Evolutionary conservation across 176 grass and related monocot genomes (phyloP), one percentile per base, ranked within the genome.

Genomic region (Calamus simplicifolius): DNA sequence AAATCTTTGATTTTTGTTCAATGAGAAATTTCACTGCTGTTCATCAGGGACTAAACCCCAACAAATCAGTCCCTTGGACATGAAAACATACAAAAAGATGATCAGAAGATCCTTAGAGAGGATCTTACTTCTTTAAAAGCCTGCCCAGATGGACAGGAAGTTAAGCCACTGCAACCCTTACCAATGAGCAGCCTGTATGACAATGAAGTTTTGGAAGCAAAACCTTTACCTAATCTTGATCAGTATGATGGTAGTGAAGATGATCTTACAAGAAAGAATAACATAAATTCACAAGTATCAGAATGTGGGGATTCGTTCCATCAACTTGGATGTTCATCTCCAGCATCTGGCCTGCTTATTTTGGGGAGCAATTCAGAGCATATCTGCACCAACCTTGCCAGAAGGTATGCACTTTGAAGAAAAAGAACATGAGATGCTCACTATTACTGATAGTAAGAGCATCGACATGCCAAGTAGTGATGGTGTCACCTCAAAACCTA

Each of bases 11-110:
- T n/a, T n/a, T n/a, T n/a, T n/a, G n/a, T n/a, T n/a, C n/a, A n/a
- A n/a, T n/a, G n/a, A n/a, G n/a, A n/a, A n/a, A n/a, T n/a, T n/a
- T n/a, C n/a, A n/a, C n/a, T n/a, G n/a, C n/a, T n/a, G n/a, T n/a
- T n/a, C n/a, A n/a, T n/a, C n/a, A n/a, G n/a, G n/a, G n/a, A n/a
- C n/a, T n/a, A n/a, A n/a, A n/a, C n/a, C n/a, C n/a, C n/a, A n/a
- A n/a, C n/a, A n/a, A n/a, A 52, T 52, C 73, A 77, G 73, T 63
- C 83, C 15, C 81, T 78, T 66, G 77, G 72, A 4, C 73, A 82
- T 52, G 67, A 82, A 68, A 29, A 58, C 13, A 19, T 64, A 16
- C 30, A 57, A 65, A 84, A 71, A 49, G 73, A 55, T 74, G 73
- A 68, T n/a, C 27, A 14, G 68, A 69, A 72, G 59, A 65, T 48